Conservation (phyloP, 495 filamentous ascomycete species). For the Penicillium arizonense region DNA sequence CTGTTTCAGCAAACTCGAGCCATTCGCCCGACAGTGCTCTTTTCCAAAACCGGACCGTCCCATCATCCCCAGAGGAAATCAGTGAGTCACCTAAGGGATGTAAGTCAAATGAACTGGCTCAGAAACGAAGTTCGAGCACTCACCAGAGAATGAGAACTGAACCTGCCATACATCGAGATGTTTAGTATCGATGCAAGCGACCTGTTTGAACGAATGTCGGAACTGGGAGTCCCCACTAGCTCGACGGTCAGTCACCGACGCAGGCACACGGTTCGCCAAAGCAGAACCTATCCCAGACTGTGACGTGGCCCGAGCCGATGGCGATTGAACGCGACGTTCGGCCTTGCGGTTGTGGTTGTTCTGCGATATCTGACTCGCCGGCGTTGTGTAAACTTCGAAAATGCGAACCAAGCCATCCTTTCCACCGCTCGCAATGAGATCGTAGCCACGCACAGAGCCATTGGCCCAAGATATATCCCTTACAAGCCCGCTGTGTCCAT, state of each 20-base stretch:
- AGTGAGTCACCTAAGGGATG: slow-evolving; percentile 41
- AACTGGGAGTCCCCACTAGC: slow-evolving; percentile 36
- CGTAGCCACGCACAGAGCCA: slow-evolving; percentile 80
- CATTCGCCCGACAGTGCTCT: slow-evolving; percentile 46
- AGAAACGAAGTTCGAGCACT: slow-evolving; percentile 7
- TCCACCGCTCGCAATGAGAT: slow-evolving; percentile 87
- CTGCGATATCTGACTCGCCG: slow-evolving; percentile 27
- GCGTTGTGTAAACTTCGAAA: slow-evolving; percentile 68
- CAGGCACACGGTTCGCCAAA: slow-evolving; percentile 42
- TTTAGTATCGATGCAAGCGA: slow-evolving; percentile 47
- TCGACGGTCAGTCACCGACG: slow-evolving; percentile 29
- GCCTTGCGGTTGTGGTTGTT: slow-evolving; percentile 27
- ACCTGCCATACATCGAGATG: slow-evolving; percentile 53
- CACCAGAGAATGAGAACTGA: slow-evolving; percentile 47
- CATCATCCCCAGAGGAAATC: slow-evolving; percentile 50
- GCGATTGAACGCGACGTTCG: slow-evolving; percentile 29
- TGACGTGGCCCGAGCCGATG: slow-evolving; percentile 35
- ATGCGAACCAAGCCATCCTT: slow-evolving; percentile 88
- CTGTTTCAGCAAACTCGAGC: slow-evolving; percentile 51
- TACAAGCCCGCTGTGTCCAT: slow-evolving; percentile 70
- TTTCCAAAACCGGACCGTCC: slow-evolving; percentile 52
- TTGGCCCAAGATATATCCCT: slow-evolving; percentile 91
- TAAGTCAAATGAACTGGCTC: neutral
- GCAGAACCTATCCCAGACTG: slow-evolving; percentile 53
- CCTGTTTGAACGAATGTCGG: slow-evolving; percentile 45